phyloP scores from a whole-genome alignment of 768 basidiomycete species.

The Melanogaster broomeanus region DNA sequence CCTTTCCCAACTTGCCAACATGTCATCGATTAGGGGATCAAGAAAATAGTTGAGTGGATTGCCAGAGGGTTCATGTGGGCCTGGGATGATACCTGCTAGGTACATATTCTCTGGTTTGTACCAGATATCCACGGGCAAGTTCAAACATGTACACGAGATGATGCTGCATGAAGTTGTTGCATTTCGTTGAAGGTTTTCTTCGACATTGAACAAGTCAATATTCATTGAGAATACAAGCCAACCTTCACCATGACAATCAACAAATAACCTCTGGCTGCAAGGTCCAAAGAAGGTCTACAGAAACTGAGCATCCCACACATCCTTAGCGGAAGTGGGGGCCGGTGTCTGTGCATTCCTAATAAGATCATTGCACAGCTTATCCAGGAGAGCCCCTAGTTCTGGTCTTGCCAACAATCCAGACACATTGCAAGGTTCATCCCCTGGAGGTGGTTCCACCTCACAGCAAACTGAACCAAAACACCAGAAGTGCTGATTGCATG shows the following conservation, averaged over 20 bases:
- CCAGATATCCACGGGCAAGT: not conserved
- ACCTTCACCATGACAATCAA: not conserved
- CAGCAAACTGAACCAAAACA: not conserved
- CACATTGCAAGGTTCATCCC: not conserved
- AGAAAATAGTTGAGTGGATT: too few relatives aligned
- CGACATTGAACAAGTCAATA: constrained; percentile 1
- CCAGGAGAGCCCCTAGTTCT: not conserved
- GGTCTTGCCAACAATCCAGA: not conserved
- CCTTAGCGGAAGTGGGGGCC: not conserved
- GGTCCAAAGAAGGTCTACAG: not conserved
- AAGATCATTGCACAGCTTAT: not conserved
- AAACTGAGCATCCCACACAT: constrained; percentile 4
- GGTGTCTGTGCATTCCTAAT: too few relatives aligned
- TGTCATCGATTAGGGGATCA: too few relatives aligned
- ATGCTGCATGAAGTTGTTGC: not conserved
- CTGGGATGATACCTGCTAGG: too few relatives aligned
- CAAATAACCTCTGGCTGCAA: too few relatives aligned
- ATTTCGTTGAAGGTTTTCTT: not conserved
- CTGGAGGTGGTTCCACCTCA: not conserved
- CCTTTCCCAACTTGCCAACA: too few relatives aligned
- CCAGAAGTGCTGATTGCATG: not conserved
- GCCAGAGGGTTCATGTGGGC: too few relatives aligned
- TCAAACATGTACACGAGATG: not conserved
- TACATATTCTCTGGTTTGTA: constrained; percentile 1
- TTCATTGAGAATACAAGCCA: not conserved